Evolutionary conservation across 805 yeast genomes (phyloP), one percentile per base, ranked within the genome.

Genomic region (Ogataea paraovalis): DNA sequence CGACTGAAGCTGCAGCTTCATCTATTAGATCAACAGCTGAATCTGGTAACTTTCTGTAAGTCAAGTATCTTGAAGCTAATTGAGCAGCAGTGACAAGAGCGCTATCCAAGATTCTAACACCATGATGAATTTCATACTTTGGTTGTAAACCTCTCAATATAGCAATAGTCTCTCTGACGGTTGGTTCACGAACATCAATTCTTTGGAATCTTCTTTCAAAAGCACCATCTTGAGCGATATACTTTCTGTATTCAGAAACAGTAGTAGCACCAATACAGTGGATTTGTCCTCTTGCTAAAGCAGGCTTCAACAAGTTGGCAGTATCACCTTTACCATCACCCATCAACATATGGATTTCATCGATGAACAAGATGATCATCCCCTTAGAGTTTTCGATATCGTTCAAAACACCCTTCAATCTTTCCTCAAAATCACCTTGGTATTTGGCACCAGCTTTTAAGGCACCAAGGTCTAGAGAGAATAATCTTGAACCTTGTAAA

Each of bases 181-280:
- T 85, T 49, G 98, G 94, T 61, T 95, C 99, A 42, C 86, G 87
- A 30, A 94, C 98, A 63, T 92, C 97, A 59, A 94, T 88, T 66
- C 90, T 89, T 71, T 94, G 99, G 80, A 94, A 94, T 67, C 99
- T 82, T 77, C 99, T 87, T 70, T 92, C 99, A 66, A 94, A 92
- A 1, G 99, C 99, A 67, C 97, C 99, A 69, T 94, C 99, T 68
- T 92, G 92, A 64, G 94, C 90, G 51, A 94, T 83, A 63, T 85
- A 82, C 62, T 90, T 84, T 64, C 98, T 80, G 75, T 94, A 94
- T 72, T 94, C 99, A 48, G 85, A 85, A 59, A 89, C 84, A 1
- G 99, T 94, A 23, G 99, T 94, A 23, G 99, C 99, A 73, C 99
- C 99, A 64, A 91, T 91, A 69, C 97, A 96, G 69, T 94, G 97